phyloP scores from a whole-genome alignment of 2,329 filamentous ascomycete species.

The Penicillium sp. region DNA sequence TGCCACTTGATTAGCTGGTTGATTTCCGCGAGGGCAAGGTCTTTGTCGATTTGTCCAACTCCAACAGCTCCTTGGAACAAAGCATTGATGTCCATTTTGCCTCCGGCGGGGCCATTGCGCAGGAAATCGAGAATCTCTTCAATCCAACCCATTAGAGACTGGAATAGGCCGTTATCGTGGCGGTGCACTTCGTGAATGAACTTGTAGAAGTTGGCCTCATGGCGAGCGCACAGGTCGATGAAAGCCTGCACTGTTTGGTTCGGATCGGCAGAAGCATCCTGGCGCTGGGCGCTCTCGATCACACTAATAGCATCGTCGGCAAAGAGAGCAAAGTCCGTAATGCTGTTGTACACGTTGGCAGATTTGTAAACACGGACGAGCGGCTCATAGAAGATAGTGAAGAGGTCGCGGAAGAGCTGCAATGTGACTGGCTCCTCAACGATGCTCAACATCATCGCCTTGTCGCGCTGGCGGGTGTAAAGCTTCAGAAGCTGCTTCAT shows the following conservation, averaged over 20 bases:
- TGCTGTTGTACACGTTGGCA: conserved; percentile 94
- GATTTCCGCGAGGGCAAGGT: conserved; percentile 73
- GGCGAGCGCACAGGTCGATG: conserved; percentile 90
- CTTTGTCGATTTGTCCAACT: conserved; percentile 65
- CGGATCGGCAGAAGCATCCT: conserved; percentile 88
- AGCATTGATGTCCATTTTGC: conserved; percentile 90
- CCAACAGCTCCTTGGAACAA: conserved; percentile 78
- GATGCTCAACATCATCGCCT: conserved; percentile 92
- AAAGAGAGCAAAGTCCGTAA: conserved; percentile 93
- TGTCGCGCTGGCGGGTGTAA: conserved; percentile 85
- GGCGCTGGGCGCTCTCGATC: conserved; percentile 63
- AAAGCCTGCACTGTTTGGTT: conserved; percentile 98
- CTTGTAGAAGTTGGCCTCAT: conserved; percentile 97
- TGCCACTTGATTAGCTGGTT: conserved; percentile 89
- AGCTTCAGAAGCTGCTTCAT: conserved; percentile 94
- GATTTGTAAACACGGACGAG: conserved; percentile 97
- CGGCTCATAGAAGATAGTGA: conserved; percentile 98
- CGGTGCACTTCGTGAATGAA: conserved; percentile 97
- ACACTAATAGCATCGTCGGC: conserved; percentile 89
- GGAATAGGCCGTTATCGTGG: conserved; percentile 95
- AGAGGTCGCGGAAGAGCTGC: conserved; percentile 91
- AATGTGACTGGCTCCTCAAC: conserved; percentile 97
- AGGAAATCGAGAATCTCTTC: conserved; percentile 94
- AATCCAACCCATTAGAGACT: conserved; percentile 94
- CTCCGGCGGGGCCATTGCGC: conserved; percentile 76